These are phyloP conservation scores for Botrytis hyacinthi DNA, from an alignment of 2,329 filamentous ascomycete genomes.

Conservation along the genomic window DNA sequence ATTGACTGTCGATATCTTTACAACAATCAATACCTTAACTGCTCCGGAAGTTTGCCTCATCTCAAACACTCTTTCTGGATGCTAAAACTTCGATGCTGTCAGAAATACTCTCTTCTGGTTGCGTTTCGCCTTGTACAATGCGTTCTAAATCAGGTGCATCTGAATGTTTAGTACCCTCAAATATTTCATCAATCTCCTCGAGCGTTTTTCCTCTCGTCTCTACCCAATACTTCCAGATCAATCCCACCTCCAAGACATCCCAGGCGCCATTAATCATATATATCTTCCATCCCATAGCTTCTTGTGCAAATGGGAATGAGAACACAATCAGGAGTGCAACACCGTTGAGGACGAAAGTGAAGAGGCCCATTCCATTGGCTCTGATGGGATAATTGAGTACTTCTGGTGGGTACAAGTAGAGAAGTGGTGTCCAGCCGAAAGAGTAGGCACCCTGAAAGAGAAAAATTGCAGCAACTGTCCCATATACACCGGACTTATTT, in stretches of 20 bases:
- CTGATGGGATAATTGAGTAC: conserved; percentile 50
- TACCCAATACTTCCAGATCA: conserved; percentile 36
- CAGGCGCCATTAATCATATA: conserved; percentile 45
- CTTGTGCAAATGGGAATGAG: conserved; percentile 45
- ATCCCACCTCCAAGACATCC: conserved; percentile 21
- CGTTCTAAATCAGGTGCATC: conserved; percentile 25
- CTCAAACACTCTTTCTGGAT: not conserved
- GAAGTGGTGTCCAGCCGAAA: conserved; percentile 50
- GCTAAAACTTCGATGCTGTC: not conserved
- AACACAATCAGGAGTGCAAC: conserved; percentile 42
- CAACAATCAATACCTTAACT: no score
- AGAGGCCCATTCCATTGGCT: conserved; percentile 47
- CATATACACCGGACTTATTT: conserved; percentile 40
- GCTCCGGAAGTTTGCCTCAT: not conserved
- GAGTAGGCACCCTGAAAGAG: conserved; percentile 52
- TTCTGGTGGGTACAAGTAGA: conserved; percentile 50
- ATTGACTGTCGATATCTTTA: not conserved
- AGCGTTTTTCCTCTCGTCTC: conserved; percentile 41
- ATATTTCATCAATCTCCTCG: conserved; percentile 41
- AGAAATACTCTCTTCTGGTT: not conserved
- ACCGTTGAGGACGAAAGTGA: conserved; percentile 37
- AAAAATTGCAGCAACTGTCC: conserved; percentile 49
- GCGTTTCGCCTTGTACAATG: conserved; percentile 4
- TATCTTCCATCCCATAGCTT: conserved; percentile 47
- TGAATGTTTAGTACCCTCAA: conserved; percentile 34